Evolutionary conservation across 2,329 filamentous ascomycete genomes (phyloP), one percentile per base, ranked within the genome.

Genomic region (Diplocarpon rosae): DNA sequence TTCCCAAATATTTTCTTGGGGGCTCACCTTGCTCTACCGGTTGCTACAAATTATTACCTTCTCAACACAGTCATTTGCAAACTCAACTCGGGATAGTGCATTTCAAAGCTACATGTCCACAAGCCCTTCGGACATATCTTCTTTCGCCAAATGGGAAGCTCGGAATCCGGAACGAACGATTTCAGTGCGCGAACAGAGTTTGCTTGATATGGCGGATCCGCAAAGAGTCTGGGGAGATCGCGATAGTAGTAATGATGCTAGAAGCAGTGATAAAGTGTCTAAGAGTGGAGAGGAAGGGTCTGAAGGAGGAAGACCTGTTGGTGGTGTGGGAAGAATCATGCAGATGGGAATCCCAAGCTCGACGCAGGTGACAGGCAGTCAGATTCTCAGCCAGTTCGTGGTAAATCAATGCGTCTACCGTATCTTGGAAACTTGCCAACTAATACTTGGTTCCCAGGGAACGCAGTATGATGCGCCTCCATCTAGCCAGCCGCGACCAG

Each of bases 231-330:
- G 49, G 50, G 24, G 11, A 11, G 51, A 45, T 41, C 17, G 36
- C 27, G 52, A 53, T 48, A 51, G 48, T 24, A 55, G 48, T 39
- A 53, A 55, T 40, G 51, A 55, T 50, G 47, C 39, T 24, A 42
- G 51, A 39, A 50, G 51, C 40, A 47, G 43, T 33, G 45, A 47
- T 30, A 40, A 17, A 11, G 42, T 39, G 7, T 36, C 39, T 36
- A 24, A 27, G 33, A 37, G 14, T 24, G 37, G 16, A 13, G 34
- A 41, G 1, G 36, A 20, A 12, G 35, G n/a, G n/a, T 31, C 11
- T 13, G 24, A 37, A 15, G 27, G 9, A 13, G n/a, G 29, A 10
- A 13, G 3, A 16, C 9, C 31, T 36, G 35, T 17, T 30, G 37
- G 27, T 28, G 34, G 28, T 32, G 13, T 27, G 39, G 31, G 31